phyloP scores from a whole-genome alignment of 73 alveolate genomes.

The Stentor roeselii region DNA sequence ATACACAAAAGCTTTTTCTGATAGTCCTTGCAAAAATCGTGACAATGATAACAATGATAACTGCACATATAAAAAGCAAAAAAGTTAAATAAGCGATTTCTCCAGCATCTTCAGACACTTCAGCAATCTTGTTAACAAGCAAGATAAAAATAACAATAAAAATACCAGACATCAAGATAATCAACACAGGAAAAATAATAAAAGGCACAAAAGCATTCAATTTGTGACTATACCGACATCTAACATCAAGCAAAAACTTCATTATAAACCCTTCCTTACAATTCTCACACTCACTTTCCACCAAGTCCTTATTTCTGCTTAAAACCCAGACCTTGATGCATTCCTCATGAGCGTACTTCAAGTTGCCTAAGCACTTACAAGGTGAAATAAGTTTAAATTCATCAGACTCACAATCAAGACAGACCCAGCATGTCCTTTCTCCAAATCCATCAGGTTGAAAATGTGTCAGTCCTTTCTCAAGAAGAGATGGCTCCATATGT shows the following conservation, averaged over 20 bases:
- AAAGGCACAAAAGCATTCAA: background rate
- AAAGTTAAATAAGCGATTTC: background rate
- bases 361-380: background rate
- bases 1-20: background rate
- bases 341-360: background rate
- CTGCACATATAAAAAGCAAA: background rate
- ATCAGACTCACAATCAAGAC: background rate
- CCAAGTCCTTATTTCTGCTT: background rate
- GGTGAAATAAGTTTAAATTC: background rate
- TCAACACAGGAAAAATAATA: background rate
- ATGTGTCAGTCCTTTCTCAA: background rate
- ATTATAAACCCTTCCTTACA: background rate
- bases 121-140: no score
- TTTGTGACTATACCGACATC: background rate
- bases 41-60: background rate
- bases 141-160: background rate
- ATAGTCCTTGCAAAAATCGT: background rate
- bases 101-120: background rate
- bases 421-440: background rate
- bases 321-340: background rate
- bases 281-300: background rate
- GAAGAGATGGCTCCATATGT: no score
- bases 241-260: background rate
- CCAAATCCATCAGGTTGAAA: background rate
- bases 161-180: background rate